Evolutionary conservation across 306 rosid genomes (phyloP), one percentile per base, ranked within the genome.

Genomic region (Prunus persica): DNA sequence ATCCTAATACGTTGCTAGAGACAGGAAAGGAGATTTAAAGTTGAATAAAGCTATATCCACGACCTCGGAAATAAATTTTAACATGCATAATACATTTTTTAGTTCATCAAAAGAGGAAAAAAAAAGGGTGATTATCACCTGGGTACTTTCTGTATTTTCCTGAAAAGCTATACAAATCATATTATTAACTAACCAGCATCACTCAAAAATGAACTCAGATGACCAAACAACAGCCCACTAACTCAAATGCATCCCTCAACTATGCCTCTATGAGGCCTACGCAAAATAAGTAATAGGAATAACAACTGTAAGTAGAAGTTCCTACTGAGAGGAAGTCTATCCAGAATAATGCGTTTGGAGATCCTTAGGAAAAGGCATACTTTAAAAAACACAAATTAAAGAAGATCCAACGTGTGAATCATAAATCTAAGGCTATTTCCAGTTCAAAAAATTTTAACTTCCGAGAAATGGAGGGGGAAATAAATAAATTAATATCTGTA

Each of bases 391-490:
- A 46, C 56, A 62, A 49, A 73, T 1, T 56, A 14, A 72, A 72
- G 34, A 72, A 41, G 52, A 38, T 28, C 14, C 58, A 73, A 45
- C 67, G 4, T 24, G 28, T 51, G 43, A 45, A 25, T 20, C 51
- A 34, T 43, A 73, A 41, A 69, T 50, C 73, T n/a, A 69, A 68
- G 69, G 70, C 69, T 30, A 64, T 30, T 55, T 43, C 51, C 51
- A 79, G 74, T 76, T 80, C 77, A 64, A 45, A 61, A 32, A 51
- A 70, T 3, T 49, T 15, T 25, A 56, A 24, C 38, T 38, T 20
- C 25, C 13, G 7, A 71, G 19, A 71, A 6, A 71, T 20, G 18
- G 58, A 54, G 19, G 65, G 15, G 65, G 13, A 25, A 14, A 27
- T 61, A 24, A 25, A 13, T 19, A 8, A 30, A 6, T 6, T 30